Evolutionary conservation across 148 eudicot species (phyloP), one percentile per base, ranked within the genome.

Genomic region (Simmondsia chinensis): DNA sequence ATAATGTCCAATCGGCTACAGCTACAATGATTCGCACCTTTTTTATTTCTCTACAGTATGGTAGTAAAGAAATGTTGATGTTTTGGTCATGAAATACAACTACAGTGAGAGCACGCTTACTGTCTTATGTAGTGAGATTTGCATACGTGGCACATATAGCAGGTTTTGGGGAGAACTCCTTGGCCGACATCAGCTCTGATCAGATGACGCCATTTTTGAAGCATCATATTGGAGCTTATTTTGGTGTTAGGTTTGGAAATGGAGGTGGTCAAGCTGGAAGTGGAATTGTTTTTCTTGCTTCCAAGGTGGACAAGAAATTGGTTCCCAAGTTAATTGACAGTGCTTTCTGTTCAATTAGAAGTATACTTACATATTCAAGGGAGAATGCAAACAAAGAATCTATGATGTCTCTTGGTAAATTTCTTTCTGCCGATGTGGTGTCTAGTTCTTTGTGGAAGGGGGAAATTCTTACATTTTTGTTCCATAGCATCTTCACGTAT

Each of bases 121-220:
- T 69, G 32, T 69, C 66, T 18, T 69, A 69, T 38, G 65, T 62
- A 38, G 13, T 59, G 35, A 54, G 69, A 59, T 62, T 69, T 49
- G 65, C 66, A 8, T 53, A 43, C 39, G 74, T 58, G 44, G 70
- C 58, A 21, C 50, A 50, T 6, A 49, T 32, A 24, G 62, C 41
- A 37, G 51, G 59, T 17, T 33, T 44, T 33, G 46, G 24, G 20
- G 59, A 27, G 24, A 33, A 26, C 19, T 32, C 13, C 37, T 37
- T 21, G 11, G 42, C 34, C 27, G 45, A 52, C 33, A 39, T 46
- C 29, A 20, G 12, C 41, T 43, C 30, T 28, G 28, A 29, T 18
- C 45, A 48, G 5, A 19, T 39, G 23, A 42, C 18, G 50, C 70
- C 74, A 29, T 32, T 69, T 35, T 41, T 69, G 21, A 69, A 54